Conservation (phyloP, 495 filamentous ascomycete genomes). For the Aspergillus asperescens region DNA sequence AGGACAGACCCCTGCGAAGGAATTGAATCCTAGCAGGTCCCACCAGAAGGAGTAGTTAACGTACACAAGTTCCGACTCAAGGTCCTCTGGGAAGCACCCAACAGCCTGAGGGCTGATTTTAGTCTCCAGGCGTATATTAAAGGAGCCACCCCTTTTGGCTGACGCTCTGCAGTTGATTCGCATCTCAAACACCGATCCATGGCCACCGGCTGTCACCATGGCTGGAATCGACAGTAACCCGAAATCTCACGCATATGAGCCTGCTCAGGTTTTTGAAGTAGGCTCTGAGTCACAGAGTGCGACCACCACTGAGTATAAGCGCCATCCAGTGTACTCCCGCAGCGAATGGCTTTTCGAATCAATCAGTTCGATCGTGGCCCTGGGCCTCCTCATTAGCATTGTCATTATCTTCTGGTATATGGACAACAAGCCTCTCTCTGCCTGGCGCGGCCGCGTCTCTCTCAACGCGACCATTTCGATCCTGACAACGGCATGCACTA, state of each 20-base stretch:
- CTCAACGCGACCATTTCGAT: slow-evolving; percentile 20
- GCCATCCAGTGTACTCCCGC: slow-evolving; percentile 18
- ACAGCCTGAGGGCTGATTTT: too few species aligned
- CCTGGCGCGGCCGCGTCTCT: slow-evolving; percentile 12
- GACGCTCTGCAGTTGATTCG: too few species aligned
- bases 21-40: slow-evolving; percentile 2
- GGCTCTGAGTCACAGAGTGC: slow-evolving; percentile 7
- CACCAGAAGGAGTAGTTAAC: too few species aligned
- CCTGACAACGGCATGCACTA: slow-evolving; percentile 16
- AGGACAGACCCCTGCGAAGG: slow-evolving; percentile 3
- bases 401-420: slow-evolving; percentile 18
- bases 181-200: background rate
- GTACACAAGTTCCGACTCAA: too few species aligned
- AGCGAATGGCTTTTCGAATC: slow-evolving; percentile 19
- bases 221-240: slow-evolving; percentile 3
- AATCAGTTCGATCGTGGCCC: slow-evolving; percentile 12
- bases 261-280: slow-evolving; percentile 7
- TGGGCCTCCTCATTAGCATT: slow-evolving; percentile 14
- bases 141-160: background rate
- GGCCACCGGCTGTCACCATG: slow-evolving; percentile 12
- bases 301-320: slow-evolving; percentile 15
- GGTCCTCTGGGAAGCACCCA: too few species aligned
- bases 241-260: slow-evolving; percentile 8
- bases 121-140: slow-evolving; percentile 1
- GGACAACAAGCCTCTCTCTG: slow-evolving; percentile 19